These are phyloP conservation scores for Trichoderma semiorbis DNA, from an alignment of 2,329 filamentous ascomycete species.

Conservation along the genomic window DNA sequence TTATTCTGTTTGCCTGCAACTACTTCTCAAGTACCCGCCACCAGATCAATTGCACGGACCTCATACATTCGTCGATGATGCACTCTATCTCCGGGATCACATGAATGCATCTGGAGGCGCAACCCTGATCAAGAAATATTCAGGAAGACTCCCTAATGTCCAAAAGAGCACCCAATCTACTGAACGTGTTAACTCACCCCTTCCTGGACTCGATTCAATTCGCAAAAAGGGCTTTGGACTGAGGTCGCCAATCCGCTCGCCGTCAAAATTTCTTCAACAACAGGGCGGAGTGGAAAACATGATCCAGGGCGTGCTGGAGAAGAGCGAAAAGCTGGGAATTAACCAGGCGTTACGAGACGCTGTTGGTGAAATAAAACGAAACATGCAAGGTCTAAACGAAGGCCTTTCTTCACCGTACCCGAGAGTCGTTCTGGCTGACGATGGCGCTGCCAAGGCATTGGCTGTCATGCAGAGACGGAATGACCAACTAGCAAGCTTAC, in stretches of 20 bases:
- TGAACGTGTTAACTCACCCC: conserved; percentile 35
- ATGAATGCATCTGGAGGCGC: conserved; percentile 59
- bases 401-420: conserved; percentile 42
- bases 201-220: conserved; percentile 34
- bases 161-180: background rate
- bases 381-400: conserved; percentile 65
- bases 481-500: conserved; percentile 61
- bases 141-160: conserved; percentile 48
- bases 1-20: conserved; percentile 77
- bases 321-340: conserved; percentile 72
- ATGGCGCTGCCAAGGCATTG: conserved; percentile 37
- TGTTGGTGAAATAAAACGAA: conserved; percentile 73
- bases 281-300: conserved; percentile 64
- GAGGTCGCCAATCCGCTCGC: conserved; percentile 44
- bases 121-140: conserved; percentile 68
- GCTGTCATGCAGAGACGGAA: conserved; percentile 62
- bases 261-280: conserved; percentile 51
- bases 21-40: conserved; percentile 79
- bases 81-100: conserved; percentile 67
- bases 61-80: conserved; percentile 81
- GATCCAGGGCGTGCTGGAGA: conserved; percentile 70
- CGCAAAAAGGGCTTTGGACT: conserved; percentile 40
- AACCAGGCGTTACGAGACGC: conserved; percentile 79
- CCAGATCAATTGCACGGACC: conserved; percentile 62
- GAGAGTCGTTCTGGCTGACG: conserved; percentile 36